phyloP scores from a whole-genome alignment of 2,329 filamentous ascomycete species.

The Dryadomyces quercus-mongolicae region DNA sequence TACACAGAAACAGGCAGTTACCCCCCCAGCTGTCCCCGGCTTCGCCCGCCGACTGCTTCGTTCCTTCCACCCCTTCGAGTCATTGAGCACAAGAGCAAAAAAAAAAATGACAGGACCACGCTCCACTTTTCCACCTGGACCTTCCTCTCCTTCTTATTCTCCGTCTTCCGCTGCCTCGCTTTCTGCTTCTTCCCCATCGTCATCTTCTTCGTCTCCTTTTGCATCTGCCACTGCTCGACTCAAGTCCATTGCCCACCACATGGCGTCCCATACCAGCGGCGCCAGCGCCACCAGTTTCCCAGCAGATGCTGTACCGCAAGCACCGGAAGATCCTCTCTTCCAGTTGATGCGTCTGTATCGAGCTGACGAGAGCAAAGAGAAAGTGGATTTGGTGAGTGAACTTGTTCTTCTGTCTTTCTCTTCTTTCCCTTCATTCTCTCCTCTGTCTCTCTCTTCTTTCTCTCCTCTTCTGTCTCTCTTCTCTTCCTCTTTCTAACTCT shows the following conservation, averaged over 20 bases:
- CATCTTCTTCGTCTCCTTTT: conserved; percentile 14
- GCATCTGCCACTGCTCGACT: conserved; percentile 39
- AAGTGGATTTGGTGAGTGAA: conserved; percentile 76
- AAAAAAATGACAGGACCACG: conserved; percentile 4
- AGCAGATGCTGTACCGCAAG: conserved; percentile 68
- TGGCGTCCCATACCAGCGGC: conserved; percentile 27
- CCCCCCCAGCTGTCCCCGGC: too few species aligned
- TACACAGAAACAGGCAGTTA: too few species aligned
- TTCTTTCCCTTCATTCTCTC: not conserved
- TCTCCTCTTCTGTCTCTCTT: not conserved
- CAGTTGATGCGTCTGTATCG: conserved; percentile 81
- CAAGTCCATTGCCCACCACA: conserved; percentile 55
- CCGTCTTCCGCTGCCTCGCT: not conserved
- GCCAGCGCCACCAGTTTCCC: conserved; percentile 56
- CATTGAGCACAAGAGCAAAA: not conserved
- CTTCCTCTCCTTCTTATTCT: conserved; percentile 4
- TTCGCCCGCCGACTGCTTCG: too few species aligned
- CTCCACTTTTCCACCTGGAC: conserved; percentile 8
- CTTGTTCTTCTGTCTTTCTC: not conserved
- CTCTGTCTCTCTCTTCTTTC: too few species aligned
- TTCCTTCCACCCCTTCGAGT: too few species aligned
- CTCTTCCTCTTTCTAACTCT: not conserved
- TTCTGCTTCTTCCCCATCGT: not conserved
- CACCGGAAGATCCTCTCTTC: conserved; percentile 91
- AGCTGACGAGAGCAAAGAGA: conserved; percentile 63